A percentile compares a stretch with the other conserved stretches of the same genome.
Conservation (phyloP, 176 grass and related monocot genomes). For the Aegilops tauschii region DNA sequence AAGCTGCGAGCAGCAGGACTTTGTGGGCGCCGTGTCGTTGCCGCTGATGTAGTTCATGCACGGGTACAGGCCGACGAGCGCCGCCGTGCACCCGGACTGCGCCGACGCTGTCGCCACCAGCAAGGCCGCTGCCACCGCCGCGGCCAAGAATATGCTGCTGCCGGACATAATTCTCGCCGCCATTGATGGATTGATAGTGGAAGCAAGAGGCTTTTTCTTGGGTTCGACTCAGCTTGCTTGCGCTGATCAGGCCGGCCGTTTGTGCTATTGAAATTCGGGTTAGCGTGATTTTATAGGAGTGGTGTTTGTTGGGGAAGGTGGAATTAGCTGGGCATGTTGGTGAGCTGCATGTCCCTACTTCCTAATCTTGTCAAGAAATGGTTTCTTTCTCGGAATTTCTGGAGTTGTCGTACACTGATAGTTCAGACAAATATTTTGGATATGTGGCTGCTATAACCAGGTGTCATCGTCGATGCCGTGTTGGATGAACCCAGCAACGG, state of each 20-base stretch:
- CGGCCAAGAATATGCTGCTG: background rate
- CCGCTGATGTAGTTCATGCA: slow-evolving; percentile 96
- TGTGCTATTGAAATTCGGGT: background rate
- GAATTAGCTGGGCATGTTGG: slow-evolving; percentile 25
- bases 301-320: background rate
- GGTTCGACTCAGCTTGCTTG: background rate
- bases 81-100: slow-evolving; percentile 59
- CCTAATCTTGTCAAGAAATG: background rate
- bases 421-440: background rate
- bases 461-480: too few relatives aligned
- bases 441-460: background rate
- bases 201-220: background rate
- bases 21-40: slow-evolving; percentile 46
- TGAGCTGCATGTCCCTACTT: slow-evolving; percentile 39
- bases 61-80: slow-evolving; percentile 68
- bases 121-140: background rate
- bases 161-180: background rate
- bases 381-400: background rate
- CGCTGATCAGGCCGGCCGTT: background rate
- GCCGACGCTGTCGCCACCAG: slow-evolving; percentile 32
- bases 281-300: slow-evolving; percentile 14
- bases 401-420: background rate
- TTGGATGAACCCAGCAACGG: too few relatives aligned
- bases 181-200: background rate
- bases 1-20: slow-evolving; percentile 70